Evolutionary conservation across 495 filamentous ascomycete genomes (phyloP), one percentile per base, ranked within the genome.

Genomic region (Filosporella fistucella): DNA sequence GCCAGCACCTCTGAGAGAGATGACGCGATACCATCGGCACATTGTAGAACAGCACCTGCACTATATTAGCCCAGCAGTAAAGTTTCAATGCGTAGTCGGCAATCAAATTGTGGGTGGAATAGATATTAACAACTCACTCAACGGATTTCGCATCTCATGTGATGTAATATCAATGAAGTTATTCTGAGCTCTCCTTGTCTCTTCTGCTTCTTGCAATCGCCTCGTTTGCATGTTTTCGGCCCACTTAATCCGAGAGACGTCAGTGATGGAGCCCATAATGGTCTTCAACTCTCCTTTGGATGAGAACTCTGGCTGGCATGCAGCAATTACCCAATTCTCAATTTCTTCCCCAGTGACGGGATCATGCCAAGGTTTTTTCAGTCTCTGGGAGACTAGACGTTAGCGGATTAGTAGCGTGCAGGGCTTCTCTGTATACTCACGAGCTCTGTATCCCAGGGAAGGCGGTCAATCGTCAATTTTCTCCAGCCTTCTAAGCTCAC

Each of bases 101-200:
- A n/a, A n/a, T n/a, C n/a, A n/a, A n/a, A n/a, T n/a, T n/a, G n/a
- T n/a, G n/a, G n/a, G n/a, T n/a, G n/a, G n/a, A n/a, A 4, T 21
- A 21, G 17, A 21, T 21, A n/a, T n/a, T 20, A 20, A 20, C 5
- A 38, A 4, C 10, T 43, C 28, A 41, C 47, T 51, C 9, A 93
- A 69, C 2, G 88, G 88, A 50, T 91, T 94, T 13, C 86, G 77
- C 70, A 93, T 86, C 56, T 93, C 88, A 55, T 94, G 88, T 52
- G 82, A 86, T 6, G 85, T 90, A 52, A 89, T 91, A 61, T 91
- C 88, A 57, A 93, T 91, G 62, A 91, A 94, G 49, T 89, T 89
- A 58, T 91, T 82, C 52, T 86, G 81, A 49, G 84, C 78, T 28
- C 77, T 67, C 58, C 86, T 85, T 33, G 76, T 72, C 49, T 81